Base-by-base conservation (phyloP, 495 filamentous ascomycete species). In the Friedmanniomyces simplex region DNA sequence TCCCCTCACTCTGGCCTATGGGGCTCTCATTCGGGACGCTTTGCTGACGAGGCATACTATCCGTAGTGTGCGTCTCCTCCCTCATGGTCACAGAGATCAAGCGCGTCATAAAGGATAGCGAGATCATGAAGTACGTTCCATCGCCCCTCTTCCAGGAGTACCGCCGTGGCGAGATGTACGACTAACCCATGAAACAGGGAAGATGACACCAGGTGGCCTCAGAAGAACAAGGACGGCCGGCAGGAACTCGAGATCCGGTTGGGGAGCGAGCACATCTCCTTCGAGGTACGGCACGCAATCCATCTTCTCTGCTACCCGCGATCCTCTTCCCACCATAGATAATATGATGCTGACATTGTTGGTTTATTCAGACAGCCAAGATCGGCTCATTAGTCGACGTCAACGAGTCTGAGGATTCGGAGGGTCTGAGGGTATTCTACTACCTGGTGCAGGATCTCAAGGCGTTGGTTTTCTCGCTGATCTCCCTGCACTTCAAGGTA, bases 381-480 rank as follows among this genome's bases (percentile, higher is more conserved):
- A 97, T 99, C 63, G 94, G 94, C 54, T 97, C 93, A 14, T 75
- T 99, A 45, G 89, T 93, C 64, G 94, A 99, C 68, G 91, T 99
- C 47, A 91, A 88, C 42, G 94, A 96, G 61, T 96, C 91, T 2
- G 84, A 85, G 21, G 94, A 99, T 68, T 94, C 94, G 11, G 94
- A 99, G 71, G 94, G 94, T 32, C 80, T 99, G 14, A 82, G 94
- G 13, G 94, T 99, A n/a, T 99, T 99, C 71, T 97, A 99, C 76
- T 99, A 99, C 67, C 86, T 99, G 0, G 91, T 97, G 4, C 94
- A 97, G 69, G 94, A 99, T 66, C 76, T 99, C 49, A 97, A 97
- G 74, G 93, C 93, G 14, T 80, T 99, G 26, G 87, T 97, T 1
- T 99, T 99, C 72, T 95, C 91, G 30, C 75, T 99, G 32, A 97